Evolutionary conservation across 306 rosid species (phyloP).

Genomic region (Quercus cerris): DNA sequence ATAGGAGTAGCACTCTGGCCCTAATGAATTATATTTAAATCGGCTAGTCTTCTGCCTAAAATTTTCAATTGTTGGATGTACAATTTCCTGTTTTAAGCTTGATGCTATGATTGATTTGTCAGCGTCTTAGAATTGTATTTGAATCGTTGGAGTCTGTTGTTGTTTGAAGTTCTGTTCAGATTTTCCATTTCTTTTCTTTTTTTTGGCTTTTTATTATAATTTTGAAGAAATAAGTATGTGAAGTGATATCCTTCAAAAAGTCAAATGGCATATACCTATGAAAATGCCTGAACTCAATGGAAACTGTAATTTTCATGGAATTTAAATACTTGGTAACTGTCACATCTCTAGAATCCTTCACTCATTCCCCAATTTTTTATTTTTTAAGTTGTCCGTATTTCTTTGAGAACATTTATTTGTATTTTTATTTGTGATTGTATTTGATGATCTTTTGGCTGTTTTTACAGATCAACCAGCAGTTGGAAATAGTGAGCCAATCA

Average conservation of each 20-base stretch:
- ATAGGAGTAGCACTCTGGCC: background rate
- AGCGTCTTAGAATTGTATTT: too few relatives aligned
- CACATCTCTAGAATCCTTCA: background rate
- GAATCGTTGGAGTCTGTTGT: background rate
- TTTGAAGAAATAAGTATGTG: background rate
- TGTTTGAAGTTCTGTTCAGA: background rate
- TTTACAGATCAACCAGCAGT: constrained; percentile 50
- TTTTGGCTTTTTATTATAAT: background rate
- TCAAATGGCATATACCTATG: background rate
- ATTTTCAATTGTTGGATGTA: background rate
- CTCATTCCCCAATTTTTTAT: background rate
- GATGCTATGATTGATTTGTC: background rate
- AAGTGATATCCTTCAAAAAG: background rate
- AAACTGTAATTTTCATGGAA: background rate
- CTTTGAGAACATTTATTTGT: background rate
- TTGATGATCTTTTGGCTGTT: background rate
- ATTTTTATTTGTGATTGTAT: background rate
- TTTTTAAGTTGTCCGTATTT: background rate
- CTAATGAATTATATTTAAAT: background rate
- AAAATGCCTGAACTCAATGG: background rate
- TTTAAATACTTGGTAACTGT: background rate
- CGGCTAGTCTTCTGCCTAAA: background rate
- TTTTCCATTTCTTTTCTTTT: too few relatives aligned
- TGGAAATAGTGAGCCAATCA: constrained; percentile 71
- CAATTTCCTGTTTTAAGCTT: background rate